A percentile compares a stretch with the other conserved stretches of the same genome.
Conservation (phyloP, 106 monocot species). For the Platanthera guangdongensis region DNA sequence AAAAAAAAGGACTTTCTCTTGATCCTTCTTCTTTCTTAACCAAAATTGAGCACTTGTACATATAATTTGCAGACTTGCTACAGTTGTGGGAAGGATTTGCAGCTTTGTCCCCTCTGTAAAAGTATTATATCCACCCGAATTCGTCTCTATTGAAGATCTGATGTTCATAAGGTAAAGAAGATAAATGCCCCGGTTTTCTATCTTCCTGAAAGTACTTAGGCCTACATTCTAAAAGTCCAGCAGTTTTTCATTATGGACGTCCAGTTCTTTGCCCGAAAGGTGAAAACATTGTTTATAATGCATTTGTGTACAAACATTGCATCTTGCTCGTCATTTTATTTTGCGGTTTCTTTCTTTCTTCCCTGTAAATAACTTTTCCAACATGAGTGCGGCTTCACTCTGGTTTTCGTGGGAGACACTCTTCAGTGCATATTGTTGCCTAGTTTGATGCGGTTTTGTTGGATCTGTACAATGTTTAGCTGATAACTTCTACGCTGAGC, state of each 20-base stretch:
- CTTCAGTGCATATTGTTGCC: not conserved
- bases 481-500: no score
- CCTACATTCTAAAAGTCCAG: not conserved
- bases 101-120: constrained; percentile 5
- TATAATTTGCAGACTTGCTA: constrained; percentile 7
- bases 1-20: not conserved
- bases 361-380: not conserved
- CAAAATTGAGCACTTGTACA: not conserved
- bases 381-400: not conserved
- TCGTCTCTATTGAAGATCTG: constrained; percentile 4
- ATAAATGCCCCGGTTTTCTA: not conserved
- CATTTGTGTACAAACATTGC: not conserved
- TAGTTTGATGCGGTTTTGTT: not conserved
- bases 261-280: not conserved
- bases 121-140: not conserved
- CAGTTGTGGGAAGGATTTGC: constrained; percentile 4
- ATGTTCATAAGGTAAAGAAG: not conserved
- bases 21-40: not conserved
- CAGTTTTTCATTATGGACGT: not conserved
- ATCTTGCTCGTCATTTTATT: not conserved
- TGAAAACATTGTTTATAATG: not conserved
- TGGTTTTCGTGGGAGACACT: not conserved
- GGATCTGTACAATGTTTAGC: no score
- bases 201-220: not conserved
- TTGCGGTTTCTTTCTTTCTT: not conserved